These are phyloP conservation scores for Chrysosporium keratinophilum DNA, from an alignment of 2,329 filamentous ascomycete genomes.

Conservation along the genomic window DNA sequence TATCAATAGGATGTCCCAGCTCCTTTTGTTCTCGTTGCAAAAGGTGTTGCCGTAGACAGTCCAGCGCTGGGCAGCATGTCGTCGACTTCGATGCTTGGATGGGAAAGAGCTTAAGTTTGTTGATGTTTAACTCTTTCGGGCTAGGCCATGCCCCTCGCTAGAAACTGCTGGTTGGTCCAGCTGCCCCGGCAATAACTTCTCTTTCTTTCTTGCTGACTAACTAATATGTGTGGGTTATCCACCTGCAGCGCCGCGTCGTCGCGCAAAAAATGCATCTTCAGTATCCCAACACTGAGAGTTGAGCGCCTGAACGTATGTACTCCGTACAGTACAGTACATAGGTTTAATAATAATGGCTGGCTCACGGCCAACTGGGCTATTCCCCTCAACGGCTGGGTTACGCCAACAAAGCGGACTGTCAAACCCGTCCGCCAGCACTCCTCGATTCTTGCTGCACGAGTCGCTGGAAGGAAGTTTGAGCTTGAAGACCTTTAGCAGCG, in stretches of 20 bases:
- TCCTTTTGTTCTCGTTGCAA: no score
- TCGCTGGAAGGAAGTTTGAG: slow-evolving; percentile 54
- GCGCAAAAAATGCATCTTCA: not conserved
- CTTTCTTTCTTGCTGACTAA: not conserved
- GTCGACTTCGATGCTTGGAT: not conserved
- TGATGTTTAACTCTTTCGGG: slow-evolving; percentile 15
- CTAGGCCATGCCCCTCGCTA: not conserved
- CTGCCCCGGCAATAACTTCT: not conserved
- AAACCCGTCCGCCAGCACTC: slow-evolving; percentile 40
- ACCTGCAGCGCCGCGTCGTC: no score
- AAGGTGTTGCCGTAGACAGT: no score
- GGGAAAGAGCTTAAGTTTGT: slow-evolving; percentile 4
- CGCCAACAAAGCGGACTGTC: slow-evolving; percentile 25
- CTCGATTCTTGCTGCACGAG: slow-evolving; percentile 49
- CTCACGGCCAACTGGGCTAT: slow-evolving; percentile 27
- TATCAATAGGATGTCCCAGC: no score
- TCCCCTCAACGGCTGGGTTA: slow-evolving; percentile 21
- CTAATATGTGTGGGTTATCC: not conserved
- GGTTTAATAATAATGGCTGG: slow-evolving; percentile 33
- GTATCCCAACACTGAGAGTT: not conserved
- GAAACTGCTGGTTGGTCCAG: not conserved
- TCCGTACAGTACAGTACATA: no score
- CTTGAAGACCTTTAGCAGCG: slow-evolving; percentile 51
- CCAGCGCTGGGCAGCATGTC: no score
- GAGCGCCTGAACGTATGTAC: no score